A percentile compares a stretch with the other conserved stretches of the same genome.
phyloP scores from a whole-genome alignment of 495 filamentous ascomycete genomes.

The Penicillium silybi region DNA sequence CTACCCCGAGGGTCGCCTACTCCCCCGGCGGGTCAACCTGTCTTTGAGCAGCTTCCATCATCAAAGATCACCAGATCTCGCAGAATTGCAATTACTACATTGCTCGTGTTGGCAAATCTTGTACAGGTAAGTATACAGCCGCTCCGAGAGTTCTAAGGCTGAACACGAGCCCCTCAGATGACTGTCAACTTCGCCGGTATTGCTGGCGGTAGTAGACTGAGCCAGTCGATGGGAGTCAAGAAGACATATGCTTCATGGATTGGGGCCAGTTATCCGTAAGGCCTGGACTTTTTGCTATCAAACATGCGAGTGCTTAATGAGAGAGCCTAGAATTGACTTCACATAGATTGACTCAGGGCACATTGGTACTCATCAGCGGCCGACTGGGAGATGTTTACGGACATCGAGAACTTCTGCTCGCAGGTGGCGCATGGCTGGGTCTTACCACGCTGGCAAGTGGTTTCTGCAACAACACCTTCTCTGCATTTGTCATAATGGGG shows the following conservation, averaged over 20 bases:
- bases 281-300: background rate
- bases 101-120: conserved; percentile 27
- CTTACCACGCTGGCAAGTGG: conserved; percentile 35
- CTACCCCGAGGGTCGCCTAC: background rate
- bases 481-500: conserved; percentile 36
- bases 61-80: conserved; percentile 15
- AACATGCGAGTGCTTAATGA: no score
- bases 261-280: conserved; percentile 30
- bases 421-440: conserved; percentile 35
- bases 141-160: background rate
- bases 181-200: conserved; percentile 29
- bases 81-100: conserved; percentile 13
- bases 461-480: conserved; percentile 38
- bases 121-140: conserved; percentile 19
- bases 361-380: conserved; percentile 47
- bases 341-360: conserved; percentile 42
- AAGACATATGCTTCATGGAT: conserved; percentile 28
- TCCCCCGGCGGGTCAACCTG: conserved; percentile 6
- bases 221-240: conserved; percentile 18
- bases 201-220: conserved; percentile 28
- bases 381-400: conserved; percentile 49
- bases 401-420: conserved; percentile 41
- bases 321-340: background rate
- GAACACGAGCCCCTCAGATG: conserved; percentile 17
- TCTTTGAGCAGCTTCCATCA: conserved; percentile 21